Base-by-base conservation (phyloP, 2,329 filamentous ascomycete species). In the Pezicula radicicola region DNA sequence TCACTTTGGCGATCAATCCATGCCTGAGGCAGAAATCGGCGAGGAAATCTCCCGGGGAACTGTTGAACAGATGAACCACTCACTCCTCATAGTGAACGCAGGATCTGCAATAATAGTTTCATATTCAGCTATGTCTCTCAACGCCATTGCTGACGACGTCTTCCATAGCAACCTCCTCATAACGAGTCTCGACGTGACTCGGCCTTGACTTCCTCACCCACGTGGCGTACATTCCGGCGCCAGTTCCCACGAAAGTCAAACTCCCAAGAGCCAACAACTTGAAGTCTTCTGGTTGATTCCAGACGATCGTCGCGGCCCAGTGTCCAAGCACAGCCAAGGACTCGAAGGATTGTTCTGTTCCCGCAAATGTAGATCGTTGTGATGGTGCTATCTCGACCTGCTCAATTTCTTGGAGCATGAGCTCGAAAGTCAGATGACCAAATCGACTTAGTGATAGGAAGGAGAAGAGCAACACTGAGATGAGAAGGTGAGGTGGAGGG, bases 401-500 rank as follows among this genome's bases (percentile, higher is more conserved):
- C 62, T 52, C 80, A 57, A 71, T 55, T 48, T 70, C 67, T 51
- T 70, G 68, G 19, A 68, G 68, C 8, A 65, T 68, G 8, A 72
- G 62, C 51, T 72, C 68, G 57, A 66, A 71, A 37, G 68, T 60
- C 69, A 68, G 68, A 28, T 68, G 67, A 9, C 69, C 69, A 37
- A 71, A 63, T 19, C 68, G 67, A 25, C 69, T 70, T 35, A 68
- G 55, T 0, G 69, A 64, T 12, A 72, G 61, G 49, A 69, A 70
- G 3, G 63, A 51, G 50, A 72, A 68, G 30, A 71, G 52, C 4
- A 67, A 48, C 6, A 68, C n/a, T 7, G 48, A 49, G n/a, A 44
- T n/a, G 16, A 42, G 25, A 16, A 30, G 10, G 37, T 30, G 39
- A 15, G 21, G 18, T 18, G 27, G 12, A 12, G 16, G 37, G 10